A percentile compares a stretch with the other conserved stretches of the same genome.
Conservation (phyloP, 805 yeast species). For the Metschnikowia cerradonensis region DNA sequence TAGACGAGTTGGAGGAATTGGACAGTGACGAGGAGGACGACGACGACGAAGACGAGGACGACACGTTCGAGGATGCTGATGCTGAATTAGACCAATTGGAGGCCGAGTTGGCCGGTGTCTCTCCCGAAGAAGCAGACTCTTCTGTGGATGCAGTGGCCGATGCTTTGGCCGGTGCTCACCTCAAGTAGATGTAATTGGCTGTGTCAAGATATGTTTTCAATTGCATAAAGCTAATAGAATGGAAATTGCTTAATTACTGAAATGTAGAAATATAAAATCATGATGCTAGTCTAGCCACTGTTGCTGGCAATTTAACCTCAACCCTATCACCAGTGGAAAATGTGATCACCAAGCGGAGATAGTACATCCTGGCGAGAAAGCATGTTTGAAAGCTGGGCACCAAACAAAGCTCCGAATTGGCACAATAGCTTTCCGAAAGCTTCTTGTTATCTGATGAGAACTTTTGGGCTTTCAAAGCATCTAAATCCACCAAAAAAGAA, state of each 20-base stretch:
- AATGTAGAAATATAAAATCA: neutral
- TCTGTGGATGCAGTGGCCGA: conserved; percentile 56
- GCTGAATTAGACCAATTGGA: conserved; percentile 54
- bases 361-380: conserved; percentile 31
- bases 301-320: conserved; percentile 27
- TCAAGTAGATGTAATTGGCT: conserved; percentile 17
- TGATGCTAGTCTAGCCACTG: neutral
- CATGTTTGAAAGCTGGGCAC: conserved; percentile 40
- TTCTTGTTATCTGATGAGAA: conserved; percentile 6
- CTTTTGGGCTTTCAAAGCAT: conserved; percentile 24
- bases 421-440: conserved; percentile 9
- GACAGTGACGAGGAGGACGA: conserved; percentile 68
- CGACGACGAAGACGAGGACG: conserved; percentile 49
- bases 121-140: conserved; percentile 30
- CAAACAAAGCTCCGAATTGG: conserved; percentile 27
- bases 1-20: conserved; percentile 89
- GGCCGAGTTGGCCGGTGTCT: conserved; percentile 44
- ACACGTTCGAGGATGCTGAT: conserved; percentile 41
- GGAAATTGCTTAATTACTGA: neutral
- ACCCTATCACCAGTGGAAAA: conserved; percentile 22
- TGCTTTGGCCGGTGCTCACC: conserved; percentile 53
- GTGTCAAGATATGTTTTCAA: neutral
- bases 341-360: conserved; percentile 21
- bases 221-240: neutral
- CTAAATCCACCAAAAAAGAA: conserved; percentile 23